phyloP scores from a whole-genome alignment of 495 filamentous ascomycete species.

The Cetradonia linearis region DNA sequence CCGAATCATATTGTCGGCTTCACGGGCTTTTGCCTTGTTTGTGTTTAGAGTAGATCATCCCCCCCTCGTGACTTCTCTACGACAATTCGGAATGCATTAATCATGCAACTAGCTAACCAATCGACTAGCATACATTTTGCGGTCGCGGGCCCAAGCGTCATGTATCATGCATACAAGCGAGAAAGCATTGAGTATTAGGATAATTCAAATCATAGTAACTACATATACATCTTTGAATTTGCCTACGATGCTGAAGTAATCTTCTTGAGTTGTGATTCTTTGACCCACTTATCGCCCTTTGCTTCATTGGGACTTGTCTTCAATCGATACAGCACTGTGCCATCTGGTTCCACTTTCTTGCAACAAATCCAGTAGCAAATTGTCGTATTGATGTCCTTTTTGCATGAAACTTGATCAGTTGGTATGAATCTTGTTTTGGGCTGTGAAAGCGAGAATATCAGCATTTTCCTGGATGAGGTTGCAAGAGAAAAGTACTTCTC shows the following conservation, averaged over 20 bases:
- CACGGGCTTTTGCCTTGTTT: slow-evolving; percentile 1
- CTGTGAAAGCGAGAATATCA: not conserved
- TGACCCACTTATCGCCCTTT: not conserved
- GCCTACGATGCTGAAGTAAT: not conserved
- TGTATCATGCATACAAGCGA: not conserved
- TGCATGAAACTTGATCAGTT: not conserved
- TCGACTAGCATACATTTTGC: not conserved
- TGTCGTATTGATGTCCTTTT: not conserved
- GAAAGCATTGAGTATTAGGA: not conserved
- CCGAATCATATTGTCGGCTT: too few species aligned
- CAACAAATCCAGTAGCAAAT: not conserved
- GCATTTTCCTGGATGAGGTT: not conserved
- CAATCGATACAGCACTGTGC: not conserved
- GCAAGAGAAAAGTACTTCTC: not conserved
- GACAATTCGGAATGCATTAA: not conserved
- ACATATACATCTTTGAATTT: not conserved
- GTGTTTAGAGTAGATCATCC: too few species aligned
- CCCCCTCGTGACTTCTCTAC: not conserved
- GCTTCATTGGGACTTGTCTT: not conserved
- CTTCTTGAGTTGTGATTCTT: not conserved
- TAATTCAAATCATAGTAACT: not conserved
- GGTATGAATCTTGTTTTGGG: not conserved
- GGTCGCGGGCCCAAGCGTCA: not conserved
- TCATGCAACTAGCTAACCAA: not conserved
- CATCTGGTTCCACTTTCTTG: not conserved